Percentiles rank a stretch among this genome's conserved stretches.
Evolutionary conservation across 306 rosid genomes (phyloP).

Genomic region (Glycine tomentella): DNA sequence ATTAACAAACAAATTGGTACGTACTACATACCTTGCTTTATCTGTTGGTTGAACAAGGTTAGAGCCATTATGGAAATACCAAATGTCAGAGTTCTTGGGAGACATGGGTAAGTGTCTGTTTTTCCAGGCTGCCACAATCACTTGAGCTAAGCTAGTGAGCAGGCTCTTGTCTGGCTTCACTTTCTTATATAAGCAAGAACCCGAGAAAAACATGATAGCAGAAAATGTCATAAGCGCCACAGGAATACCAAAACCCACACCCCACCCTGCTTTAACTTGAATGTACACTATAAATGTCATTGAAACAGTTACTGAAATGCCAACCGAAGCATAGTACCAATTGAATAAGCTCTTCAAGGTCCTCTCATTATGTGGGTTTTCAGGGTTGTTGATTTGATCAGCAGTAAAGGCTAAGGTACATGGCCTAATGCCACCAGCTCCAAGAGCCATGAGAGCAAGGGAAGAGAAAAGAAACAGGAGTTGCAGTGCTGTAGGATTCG

Average conservation of each 20-base stretch:
- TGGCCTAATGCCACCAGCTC: constrained; percentile 84
- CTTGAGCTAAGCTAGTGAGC: constrained; percentile 64
- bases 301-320: constrained; percentile 62
- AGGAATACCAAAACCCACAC: constrained; percentile 73
- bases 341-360: constrained; percentile 69
- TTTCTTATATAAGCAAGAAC: constrained; percentile 61
- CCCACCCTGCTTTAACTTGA: constrained; percentile 70
- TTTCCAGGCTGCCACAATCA: constrained; percentile 67
- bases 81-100: constrained; percentile 48
- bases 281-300: constrained; percentile 66
- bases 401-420: constrained; percentile 82
- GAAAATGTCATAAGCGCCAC: constrained; percentile 74
- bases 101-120: constrained; percentile 63
- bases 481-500: constrained; percentile 49
- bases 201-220: constrained; percentile 63
- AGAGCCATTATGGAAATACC: constrained; percentile 65
- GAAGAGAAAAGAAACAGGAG: constrained; percentile 58
- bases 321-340: constrained; percentile 85
- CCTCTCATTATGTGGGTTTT: constrained; percentile 56
- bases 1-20: neutral
- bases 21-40: constrained; percentile 65
- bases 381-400: constrained; percentile 65
- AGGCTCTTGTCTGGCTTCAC: constrained; percentile 61
- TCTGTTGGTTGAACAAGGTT: constrained; percentile 66
- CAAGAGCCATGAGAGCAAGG: constrained; percentile 70